These are phyloP conservation scores for Lobulomyces angularis DNA, from an alignment of 192 early-diverging fungal species.

Conservation along the genomic window DNA sequence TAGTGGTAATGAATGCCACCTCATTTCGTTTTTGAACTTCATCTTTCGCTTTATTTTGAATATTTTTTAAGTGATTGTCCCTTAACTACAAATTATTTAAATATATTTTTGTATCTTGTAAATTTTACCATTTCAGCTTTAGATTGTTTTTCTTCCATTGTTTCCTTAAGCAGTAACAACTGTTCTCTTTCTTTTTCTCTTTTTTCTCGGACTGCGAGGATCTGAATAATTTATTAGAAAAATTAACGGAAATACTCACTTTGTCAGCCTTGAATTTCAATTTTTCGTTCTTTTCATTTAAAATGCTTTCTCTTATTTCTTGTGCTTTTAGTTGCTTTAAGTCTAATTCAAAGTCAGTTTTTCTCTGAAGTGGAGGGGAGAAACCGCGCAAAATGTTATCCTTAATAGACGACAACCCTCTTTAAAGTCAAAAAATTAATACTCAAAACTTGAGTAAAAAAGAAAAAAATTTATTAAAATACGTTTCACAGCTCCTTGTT, in stretches of 20 bases:
- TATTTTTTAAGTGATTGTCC: constrained; percentile 10
- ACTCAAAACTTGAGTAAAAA: too few relatives aligned
- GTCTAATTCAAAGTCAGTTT: too few relatives aligned
- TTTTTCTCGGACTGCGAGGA: not conserved
- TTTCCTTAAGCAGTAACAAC: constrained; percentile 12
- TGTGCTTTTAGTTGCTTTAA: too few relatives aligned
- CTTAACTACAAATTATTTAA: constrained; percentile 17
- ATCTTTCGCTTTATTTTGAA: constrained; percentile 22
- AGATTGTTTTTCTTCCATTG: constrained; percentile 16
- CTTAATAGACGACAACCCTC: too few relatives aligned
- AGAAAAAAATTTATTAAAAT: too few relatives aligned
- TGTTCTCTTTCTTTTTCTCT: constrained; percentile 7
- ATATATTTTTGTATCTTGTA: too few relatives aligned
- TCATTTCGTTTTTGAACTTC: constrained; percentile 14
- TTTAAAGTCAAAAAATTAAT: too few relatives aligned
- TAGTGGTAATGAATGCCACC: constrained; percentile 12
- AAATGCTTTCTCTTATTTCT: constrained; percentile 10
- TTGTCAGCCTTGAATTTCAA: constrained; percentile 14
- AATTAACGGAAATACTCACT: too few relatives aligned
- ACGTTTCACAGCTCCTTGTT: too few relatives aligned
- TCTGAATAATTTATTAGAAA: too few relatives aligned
- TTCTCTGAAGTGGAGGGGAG: too few relatives aligned
- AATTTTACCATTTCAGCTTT: constrained; percentile 22
- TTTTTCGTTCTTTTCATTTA: constrained; percentile 11
- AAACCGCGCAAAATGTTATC: too few relatives aligned